These are phyloP conservation scores for Exophiala oligosperma DNA, from an alignment of 2,329 filamentous ascomycete genomes.

Conservation along the genomic window DNA sequence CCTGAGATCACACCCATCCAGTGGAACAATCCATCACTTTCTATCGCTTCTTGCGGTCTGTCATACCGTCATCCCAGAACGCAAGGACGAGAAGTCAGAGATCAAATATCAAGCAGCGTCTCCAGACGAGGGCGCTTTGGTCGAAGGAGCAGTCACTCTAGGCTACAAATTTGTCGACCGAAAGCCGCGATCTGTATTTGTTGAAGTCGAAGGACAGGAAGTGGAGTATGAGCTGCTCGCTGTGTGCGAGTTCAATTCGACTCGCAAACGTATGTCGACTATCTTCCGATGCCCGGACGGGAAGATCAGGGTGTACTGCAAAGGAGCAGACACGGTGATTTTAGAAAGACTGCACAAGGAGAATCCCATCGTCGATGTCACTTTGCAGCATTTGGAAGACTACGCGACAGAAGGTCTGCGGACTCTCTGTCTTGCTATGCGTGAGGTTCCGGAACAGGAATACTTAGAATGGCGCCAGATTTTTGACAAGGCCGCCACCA, in stretches of 20 bases:
- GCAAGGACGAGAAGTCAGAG: conserved; percentile 72
- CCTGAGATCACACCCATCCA: conserved; percentile 59
- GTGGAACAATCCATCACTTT: conserved; percentile 75
- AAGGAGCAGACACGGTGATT: conserved; percentile 97
- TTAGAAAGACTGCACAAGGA: conserved; percentile 81
- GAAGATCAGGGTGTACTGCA: conserved; percentile 90
- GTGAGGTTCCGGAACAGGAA: conserved; percentile 86
- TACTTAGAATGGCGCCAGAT: conserved; percentile 84
- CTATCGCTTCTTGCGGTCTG: conserved; percentile 83
- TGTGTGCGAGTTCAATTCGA: conserved; percentile 99
- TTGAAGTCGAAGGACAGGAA: conserved; percentile 70
- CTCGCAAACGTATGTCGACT: conserved; percentile 94
- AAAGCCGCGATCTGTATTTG: conserved; percentile 84
- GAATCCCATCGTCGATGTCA: conserved; percentile 85
- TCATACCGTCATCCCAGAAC: conserved; percentile 95
- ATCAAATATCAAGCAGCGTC: conserved; percentile 99
- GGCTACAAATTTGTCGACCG: conserved; percentile 90
- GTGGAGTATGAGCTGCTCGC: conserved; percentile 87
- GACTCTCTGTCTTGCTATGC: conserved; percentile 91
- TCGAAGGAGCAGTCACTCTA: conserved; percentile 81
- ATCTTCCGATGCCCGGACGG: conserved; percentile 96
- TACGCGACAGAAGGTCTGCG: conserved; percentile 95
- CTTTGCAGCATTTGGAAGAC: conserved; percentile 92
- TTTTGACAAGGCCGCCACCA: conserved; percentile 84
- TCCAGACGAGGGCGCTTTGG: conserved; percentile 93